Conservation (phyloP, 2,329 filamentous ascomycete genomes). For the Colletotrichum sp. region DNA sequence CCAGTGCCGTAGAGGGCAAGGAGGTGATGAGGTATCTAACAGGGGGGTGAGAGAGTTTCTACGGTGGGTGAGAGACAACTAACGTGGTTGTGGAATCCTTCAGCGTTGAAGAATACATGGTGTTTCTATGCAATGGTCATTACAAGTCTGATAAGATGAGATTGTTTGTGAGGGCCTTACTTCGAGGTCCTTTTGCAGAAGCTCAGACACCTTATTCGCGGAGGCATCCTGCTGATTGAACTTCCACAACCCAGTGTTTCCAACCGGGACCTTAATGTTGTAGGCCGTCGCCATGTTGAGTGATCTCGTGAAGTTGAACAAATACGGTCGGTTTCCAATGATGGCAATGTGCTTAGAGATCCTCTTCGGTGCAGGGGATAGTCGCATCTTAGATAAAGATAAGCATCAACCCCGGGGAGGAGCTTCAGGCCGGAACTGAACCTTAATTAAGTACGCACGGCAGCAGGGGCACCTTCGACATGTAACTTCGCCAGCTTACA, state of each 20-base stretch:
- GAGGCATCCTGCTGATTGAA: constrained; percentile 58
- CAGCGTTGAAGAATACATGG: constrained; percentile 81
- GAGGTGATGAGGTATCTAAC: constrained; percentile 72
- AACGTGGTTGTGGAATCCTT: constrained; percentile 83
- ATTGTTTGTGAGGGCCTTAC: constrained; percentile 28
- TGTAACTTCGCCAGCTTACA: not conserved
- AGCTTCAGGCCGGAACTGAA: not conserved
- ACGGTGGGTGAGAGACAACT: constrained; percentile 9
- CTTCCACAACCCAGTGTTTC: constrained; percentile 55
- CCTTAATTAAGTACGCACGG: not conserved
- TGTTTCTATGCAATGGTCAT: constrained; percentile 46
- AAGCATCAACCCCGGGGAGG: not conserved
- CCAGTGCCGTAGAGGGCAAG: constrained; percentile 79
- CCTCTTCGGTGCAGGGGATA: not conserved
- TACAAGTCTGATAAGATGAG: not conserved
- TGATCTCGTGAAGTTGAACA: not conserved
- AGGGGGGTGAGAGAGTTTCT: not conserved
- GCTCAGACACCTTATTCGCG: constrained; percentile 65
- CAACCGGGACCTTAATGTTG: constrained; percentile 50
- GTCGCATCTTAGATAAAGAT: not conserved
- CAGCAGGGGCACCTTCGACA: not conserved
- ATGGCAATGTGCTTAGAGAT: not conserved
- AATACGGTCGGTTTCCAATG: not conserved
- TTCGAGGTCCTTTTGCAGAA: constrained; percentile 80
- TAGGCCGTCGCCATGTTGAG: constrained; percentile 50